Percentiles rank a stretch among this genome's conserved stretches.
phyloP scores from a whole-genome alignment of 2,329 filamentous ascomycete species.

The Cercospora sp. region DNA sequence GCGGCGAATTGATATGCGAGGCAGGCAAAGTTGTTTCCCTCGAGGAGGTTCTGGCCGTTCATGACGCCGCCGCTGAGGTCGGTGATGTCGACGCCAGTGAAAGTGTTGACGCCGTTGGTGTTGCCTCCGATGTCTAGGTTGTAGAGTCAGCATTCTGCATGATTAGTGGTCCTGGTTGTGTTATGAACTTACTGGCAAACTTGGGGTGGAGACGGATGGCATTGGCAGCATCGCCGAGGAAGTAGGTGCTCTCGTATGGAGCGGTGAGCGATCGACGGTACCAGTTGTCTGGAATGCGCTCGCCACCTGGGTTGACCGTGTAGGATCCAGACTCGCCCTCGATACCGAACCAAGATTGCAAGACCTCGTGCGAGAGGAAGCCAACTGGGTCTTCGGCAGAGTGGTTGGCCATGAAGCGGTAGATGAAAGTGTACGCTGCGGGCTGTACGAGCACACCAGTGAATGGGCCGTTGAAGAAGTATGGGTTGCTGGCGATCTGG shows the following conservation, averaged over 20 bases:
- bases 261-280: conserved; percentile 32
- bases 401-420: conserved; percentile 37
- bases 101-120: conserved; percentile 39
- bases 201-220: conserved; percentile 35
- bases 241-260: conserved; percentile 38
- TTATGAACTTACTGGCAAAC: conserved; percentile 27
- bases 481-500: conserved; percentile 36
- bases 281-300: conserved; percentile 34
- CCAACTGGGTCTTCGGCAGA: conserved; percentile 27
- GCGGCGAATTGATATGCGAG: conserved; percentile 40
- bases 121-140: conserved; percentile 42
- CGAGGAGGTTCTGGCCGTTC: conserved; percentile 36
- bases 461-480: conserved; percentile 27
- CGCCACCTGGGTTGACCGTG: conserved; percentile 25
- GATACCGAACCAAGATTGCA: conserved; percentile 32
- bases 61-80: conserved; percentile 46
- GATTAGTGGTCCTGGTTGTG: too few relatives aligned
- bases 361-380: conserved; percentile 22
- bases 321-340: conserved; percentile 25
- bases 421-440: conserved; percentile 32
- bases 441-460: conserved; percentile 25
- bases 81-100: conserved; percentile 39
- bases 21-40: conserved; percentile 42
- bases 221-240: conserved; percentile 27
- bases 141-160: too few relatives aligned